Conservation (phyloP, 2,329 filamentous ascomycete species). For the Juglanconis sp. region DNA sequence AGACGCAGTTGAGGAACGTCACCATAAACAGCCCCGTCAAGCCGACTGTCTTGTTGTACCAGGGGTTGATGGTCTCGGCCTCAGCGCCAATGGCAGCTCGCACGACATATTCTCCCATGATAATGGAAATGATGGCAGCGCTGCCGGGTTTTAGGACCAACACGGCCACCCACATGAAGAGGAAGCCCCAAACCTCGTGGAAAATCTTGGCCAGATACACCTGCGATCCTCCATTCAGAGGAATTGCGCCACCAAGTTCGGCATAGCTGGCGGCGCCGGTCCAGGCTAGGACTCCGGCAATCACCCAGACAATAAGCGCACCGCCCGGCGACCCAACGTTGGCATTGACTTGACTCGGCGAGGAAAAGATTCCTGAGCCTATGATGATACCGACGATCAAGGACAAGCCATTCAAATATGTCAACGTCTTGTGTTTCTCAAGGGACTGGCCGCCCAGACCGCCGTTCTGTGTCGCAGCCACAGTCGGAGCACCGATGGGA, state of each 20-base stretch:
- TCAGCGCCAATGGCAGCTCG: slow-evolving; percentile 84
- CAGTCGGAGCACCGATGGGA: slow-evolving; percentile 74
- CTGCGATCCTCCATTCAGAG: slow-evolving; percentile 89
- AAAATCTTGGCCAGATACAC: slow-evolving; percentile 96
- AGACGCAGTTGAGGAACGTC: slow-evolving; percentile 84
- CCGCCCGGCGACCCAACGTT: slow-evolving; percentile 91
- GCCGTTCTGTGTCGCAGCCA: slow-evolving; percentile 49
- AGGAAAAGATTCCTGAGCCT: slow-evolving; percentile 93
- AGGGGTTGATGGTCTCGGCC: slow-evolving; percentile 73
- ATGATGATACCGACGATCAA: slow-evolving; percentile 92
- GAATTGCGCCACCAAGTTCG: slow-evolving; percentile 92
- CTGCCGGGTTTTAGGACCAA: slow-evolving; percentile 91
- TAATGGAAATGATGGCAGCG: slow-evolving; percentile 92
- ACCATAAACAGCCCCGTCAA: slow-evolving; percentile 71
- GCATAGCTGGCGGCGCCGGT: slow-evolving; percentile 94
- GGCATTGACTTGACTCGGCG: slow-evolving; percentile 85
- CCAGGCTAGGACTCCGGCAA: slow-evolving; percentile 92
- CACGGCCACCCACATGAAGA: slow-evolving; percentile 96
- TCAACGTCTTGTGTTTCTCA: slow-evolving; percentile 94
- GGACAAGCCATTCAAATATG: slow-evolving; percentile 88
- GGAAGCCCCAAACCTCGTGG: slow-evolving; percentile 85
- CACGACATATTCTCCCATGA: slow-evolving; percentile 97
- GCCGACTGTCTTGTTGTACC: slow-evolving; percentile 88
- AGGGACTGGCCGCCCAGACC: slow-evolving; percentile 72
- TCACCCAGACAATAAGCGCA: slow-evolving; percentile 83